Base-by-base conservation (phyloP, 441 rosid genomes). In the California macrophylla region DNA sequence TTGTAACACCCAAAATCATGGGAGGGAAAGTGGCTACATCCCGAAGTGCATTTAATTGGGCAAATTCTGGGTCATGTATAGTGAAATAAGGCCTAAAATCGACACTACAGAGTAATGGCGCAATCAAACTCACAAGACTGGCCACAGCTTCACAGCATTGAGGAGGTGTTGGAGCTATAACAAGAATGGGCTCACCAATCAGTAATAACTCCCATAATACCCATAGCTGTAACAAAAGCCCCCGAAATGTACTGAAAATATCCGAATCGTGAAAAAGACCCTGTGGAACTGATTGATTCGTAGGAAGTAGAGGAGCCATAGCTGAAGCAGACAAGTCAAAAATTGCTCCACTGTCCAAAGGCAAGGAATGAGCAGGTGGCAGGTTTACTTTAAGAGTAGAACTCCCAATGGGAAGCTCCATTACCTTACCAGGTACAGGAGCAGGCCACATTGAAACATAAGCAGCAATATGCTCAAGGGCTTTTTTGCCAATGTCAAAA, bases 51-150 rank as follows among this genome's bases (percentile, higher is more conserved):
- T 92, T 92, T 54, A 94, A 68, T 18, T 72, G 76, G 40, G 87
- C 86, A 66, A 94, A 94, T 13, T 86, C 91, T 0, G 98, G 97
- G 79, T 92, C 96, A 74, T 92, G 99, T 72, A 94, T 94, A 72
- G 98, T 92, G 76, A 94, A 94, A 80, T 92, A 94, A 6, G 98
- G 98, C 86, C 99, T 89, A 83, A 94, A 94, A 79, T 94, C 99
- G 69, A 92, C 82, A 71, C 93, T 92, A 62, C 87, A 94, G 64
- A 82, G 84, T 21, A 94, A 74, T 1, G 98, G 99, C 21, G 98
- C 93, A 82, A 94, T 84, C 81, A 94, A 81, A 81, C 99, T 94
- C 70, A 94, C 90, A 63, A 94, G 94, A 84, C 97, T 85, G 26
- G 97, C 93, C 80, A 92, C 99, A 38, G 98, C 99, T 83, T 92